Evolutionary conservation across 768 basidiomycete species (phyloP), one percentile per base, ranked within the genome.

Genomic region (Pleurotus djamor): DNA sequence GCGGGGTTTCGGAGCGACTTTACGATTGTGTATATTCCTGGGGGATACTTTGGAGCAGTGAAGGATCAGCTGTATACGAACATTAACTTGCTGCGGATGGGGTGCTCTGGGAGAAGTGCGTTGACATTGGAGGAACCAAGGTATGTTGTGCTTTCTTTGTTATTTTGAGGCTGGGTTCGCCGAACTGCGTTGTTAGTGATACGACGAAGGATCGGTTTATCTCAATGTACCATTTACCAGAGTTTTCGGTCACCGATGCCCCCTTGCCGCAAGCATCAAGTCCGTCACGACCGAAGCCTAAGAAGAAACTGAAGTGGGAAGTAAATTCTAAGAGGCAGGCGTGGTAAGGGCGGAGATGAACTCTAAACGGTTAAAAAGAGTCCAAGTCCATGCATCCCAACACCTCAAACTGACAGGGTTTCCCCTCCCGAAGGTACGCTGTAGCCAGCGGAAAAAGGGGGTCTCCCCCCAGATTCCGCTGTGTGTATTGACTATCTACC

Each of bases 1-100:
- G 89, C 91, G 47, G 88, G 91, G 76, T 94, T 94, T 69, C 89
- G 89, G 58, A 92, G 91, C 1, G 92, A 94, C 76, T 91, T 85
- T 69, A 90, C 90, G 58, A 92, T 94, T 61, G 88, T 94, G 35
- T 86, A 83, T 60, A 85, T 94, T 55, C 91, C 91, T 0, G 73
- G 79, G 48, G 92, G 89, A 37, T 78, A 87, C 69, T 90, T 87
- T 71, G 77, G 82, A 16, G 78, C 80, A 38, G 78, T 79, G 35
- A 82, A 81, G 61, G 84, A 89, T 59, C 85, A 84, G 63, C 81
- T 94, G 34, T 91, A 89, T 70, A 80, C 86, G 52, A 94, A 94
- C 66, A 91, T 94, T 64, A 88, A 89, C 69, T 79, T 94, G 17
- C 79, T 92, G 45, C 83, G 92, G n/a, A 87, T 92, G 83, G 92